phyloP scores from a whole-genome alignment of 148 eudicot species.

The Camellia granthamiana region DNA sequence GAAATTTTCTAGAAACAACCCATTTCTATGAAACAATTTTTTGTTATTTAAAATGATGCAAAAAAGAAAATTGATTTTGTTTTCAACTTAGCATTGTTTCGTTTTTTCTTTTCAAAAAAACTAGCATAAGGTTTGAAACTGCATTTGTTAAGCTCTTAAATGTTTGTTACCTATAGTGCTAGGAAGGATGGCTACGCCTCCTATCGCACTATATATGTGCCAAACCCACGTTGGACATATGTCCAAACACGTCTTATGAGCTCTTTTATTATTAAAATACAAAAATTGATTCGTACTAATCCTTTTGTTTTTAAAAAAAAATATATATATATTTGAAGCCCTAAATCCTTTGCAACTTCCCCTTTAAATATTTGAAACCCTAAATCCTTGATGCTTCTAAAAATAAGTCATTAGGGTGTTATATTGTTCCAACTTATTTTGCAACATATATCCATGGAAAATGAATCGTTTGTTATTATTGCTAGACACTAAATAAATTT shows the following conservation, averaged over 20 bases:
- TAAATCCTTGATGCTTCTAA: too few relatives aligned
- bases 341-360: too few relatives aligned
- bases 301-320: too few relatives aligned
- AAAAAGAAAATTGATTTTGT: not conserved
- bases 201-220: not conserved
- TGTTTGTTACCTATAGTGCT: not conserved
- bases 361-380: too few relatives aligned
- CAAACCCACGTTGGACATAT: not conserved
- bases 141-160: too few relatives aligned
- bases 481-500: too few relatives aligned
- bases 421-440: not conserved
- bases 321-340: too few relatives aligned
- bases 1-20: not conserved
- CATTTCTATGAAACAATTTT: not conserved
- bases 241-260: too few relatives aligned
- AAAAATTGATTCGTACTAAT: not conserved
- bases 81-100: not conserved
- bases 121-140: not conserved
- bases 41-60: not conserved
- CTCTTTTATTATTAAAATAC: too few relatives aligned
- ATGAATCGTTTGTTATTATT: not conserved
- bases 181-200: not conserved
- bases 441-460: not conserved
- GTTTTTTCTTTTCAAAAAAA: not conserved
- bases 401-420: too few relatives aligned